Conservation (phyloP, 352 stramenopile genomes). For the Hyaloperonospora arabidopsidis region DNA sequence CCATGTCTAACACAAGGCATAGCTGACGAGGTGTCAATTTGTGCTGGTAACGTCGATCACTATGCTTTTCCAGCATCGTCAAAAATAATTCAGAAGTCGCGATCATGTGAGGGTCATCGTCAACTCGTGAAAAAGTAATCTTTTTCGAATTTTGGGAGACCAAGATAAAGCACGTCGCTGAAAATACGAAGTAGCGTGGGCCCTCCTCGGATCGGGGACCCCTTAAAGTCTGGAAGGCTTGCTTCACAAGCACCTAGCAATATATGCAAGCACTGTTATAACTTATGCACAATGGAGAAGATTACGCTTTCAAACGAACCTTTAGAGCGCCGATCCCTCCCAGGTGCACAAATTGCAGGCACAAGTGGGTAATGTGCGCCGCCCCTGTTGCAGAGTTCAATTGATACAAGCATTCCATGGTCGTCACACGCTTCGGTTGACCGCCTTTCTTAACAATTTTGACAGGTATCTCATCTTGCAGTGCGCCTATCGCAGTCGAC, state of each 20-base stretch:
- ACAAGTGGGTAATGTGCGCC: slow-evolving; percentile 27
- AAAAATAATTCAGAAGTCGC: slow-evolving; percentile 20
- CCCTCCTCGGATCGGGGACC: slow-evolving; percentile 5
- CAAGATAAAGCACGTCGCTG: slow-evolving; percentile 39
- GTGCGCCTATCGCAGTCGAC: slow-evolving; percentile 17
- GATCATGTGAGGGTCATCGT: slow-evolving; percentile 5
- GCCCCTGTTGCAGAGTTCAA: slow-evolving; percentile 21
- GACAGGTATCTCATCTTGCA: slow-evolving; percentile 24
- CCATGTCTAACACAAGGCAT: slow-evolving; percentile 32
- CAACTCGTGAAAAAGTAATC: slow-evolving; percentile 6
- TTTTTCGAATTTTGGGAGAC: slow-evolving; percentile 13
- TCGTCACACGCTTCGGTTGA: slow-evolving; percentile 20
- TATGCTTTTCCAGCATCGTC: slow-evolving; percentile 20
- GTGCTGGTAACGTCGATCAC: slow-evolving; percentile 10
- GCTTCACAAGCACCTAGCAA: slow-evolving; percentile 17
- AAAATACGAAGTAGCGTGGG: slow-evolving; percentile 35
- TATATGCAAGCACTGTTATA: background rate
- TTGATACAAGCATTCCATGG: slow-evolving; percentile 33
- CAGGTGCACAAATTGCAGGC: slow-evolving; percentile 28
- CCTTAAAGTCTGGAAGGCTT: slow-evolving; percentile 21
- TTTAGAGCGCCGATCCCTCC: slow-evolving; percentile 35
- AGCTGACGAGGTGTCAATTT: slow-evolving; percentile 22
- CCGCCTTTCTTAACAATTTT: slow-evolving; percentile 17
- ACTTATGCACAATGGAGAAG: slow-evolving; percentile 2
- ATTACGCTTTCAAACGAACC: slow-evolving; percentile 20